phyloP scores from a whole-genome alignment of 2,329 filamentous ascomycete genomes.

The Penicillium sp. region DNA sequence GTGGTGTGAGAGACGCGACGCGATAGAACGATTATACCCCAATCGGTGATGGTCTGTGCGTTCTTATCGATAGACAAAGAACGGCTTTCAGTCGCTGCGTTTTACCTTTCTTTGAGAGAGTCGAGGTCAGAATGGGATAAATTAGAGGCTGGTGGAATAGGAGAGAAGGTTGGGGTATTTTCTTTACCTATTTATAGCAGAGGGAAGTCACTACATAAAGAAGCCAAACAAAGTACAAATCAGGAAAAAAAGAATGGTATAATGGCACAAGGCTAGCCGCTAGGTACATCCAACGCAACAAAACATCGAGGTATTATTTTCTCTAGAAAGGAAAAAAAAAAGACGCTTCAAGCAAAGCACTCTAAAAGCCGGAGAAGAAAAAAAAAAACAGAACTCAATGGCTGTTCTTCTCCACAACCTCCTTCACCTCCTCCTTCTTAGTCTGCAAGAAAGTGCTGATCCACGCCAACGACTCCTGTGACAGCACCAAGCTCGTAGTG shows the following conservation, averaged over 20 bases:
- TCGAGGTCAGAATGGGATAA: neutral
- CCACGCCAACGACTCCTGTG: constrained; percentile 65
- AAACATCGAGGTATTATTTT: constrained; percentile 23
- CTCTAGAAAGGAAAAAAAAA: constrained; percentile 20
- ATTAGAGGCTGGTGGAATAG: too few species aligned
- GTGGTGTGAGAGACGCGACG: constrained; percentile 21
- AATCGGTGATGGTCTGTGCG: constrained; percentile 24
- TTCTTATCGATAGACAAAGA: constrained; percentile 12
- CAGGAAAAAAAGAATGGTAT: neutral
- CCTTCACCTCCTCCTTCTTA: constrained; percentile 65
- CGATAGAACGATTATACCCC: constrained; percentile 21
- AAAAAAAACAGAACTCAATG: constrained; percentile 20
- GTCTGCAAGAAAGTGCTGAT: constrained; percentile 59
- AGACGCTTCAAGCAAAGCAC: constrained; percentile 6
- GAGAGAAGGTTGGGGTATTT: too few species aligned
- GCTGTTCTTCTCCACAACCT: constrained; percentile 51
- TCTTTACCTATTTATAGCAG: too few species aligned
- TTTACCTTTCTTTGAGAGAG: too few species aligned
- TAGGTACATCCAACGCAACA: neutral
- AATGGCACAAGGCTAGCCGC: neutral
- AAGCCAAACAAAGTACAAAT: neutral
- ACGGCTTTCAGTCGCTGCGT: too few species aligned
- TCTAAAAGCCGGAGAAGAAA: neutral
- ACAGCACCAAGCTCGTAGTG: constrained; percentile 67
- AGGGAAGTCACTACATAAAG: too few species aligned